Evolutionary conservation across 1,139 yeast genomes (phyloP).

Genomic region (Hemisphaericaspora xylofermentans): DNA sequence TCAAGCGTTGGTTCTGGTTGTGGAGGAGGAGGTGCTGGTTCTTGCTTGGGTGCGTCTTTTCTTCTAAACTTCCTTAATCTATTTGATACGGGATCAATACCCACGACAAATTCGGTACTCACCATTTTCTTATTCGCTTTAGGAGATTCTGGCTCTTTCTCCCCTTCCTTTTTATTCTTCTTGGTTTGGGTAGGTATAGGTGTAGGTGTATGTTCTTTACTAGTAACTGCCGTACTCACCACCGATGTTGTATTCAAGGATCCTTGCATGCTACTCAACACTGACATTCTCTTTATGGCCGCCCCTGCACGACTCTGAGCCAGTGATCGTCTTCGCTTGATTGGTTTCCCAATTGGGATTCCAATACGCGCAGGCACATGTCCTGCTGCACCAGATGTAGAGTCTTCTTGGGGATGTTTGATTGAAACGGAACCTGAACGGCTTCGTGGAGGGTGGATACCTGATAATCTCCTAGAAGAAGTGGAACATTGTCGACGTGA

Average conservation of each 20-base stretch:
- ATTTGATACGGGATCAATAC: constrained; percentile 34
- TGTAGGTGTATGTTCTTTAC: constrained; percentile 5
- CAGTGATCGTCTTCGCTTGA: constrained; percentile 32
- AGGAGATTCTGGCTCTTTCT: background rate
- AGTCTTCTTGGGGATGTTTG: constrained; percentile 13
- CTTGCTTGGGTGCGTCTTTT: constrained; percentile 8
- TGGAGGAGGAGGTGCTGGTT: too few species aligned
- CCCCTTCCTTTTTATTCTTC: background rate
- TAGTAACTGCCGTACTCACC: constrained; percentile 9
- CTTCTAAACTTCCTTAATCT: constrained; percentile 25
- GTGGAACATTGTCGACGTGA: constrained; percentile 29
- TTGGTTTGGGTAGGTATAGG: background rate
- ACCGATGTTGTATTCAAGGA: constrained; percentile 1
- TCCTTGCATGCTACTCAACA: constrained; percentile 1
- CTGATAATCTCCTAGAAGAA: constrained; percentile 34
- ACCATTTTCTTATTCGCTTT: constrained; percentile 5
- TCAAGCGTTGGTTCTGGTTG: constrained; percentile 6
- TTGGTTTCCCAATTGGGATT: constrained; percentile 33
- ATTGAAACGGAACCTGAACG: constrained; percentile 30
- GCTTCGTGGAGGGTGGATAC: constrained; percentile 31
- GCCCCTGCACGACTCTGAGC: constrained; percentile 15
- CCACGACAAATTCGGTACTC: constrained; percentile 25
- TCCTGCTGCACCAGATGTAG: too few species aligned
- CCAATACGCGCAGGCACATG: constrained; percentile 36
- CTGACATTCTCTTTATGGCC: constrained; percentile 11